Evolutionary conservation across 129 eudicot species (phyloP), one percentile per base, ranked within the genome.

Genomic region (Flaveria brownii): DNA sequence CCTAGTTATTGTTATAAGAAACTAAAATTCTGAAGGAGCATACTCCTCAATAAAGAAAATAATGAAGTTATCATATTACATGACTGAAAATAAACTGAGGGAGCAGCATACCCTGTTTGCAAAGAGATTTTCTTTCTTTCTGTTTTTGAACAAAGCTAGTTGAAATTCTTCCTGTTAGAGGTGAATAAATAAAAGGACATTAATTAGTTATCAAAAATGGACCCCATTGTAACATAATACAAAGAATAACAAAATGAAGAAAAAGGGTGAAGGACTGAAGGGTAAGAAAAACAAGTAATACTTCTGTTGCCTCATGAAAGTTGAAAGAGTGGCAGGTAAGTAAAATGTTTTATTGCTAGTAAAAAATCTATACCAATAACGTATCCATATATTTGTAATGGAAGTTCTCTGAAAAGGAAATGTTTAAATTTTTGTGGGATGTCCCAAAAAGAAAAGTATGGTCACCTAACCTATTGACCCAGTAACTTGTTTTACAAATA

Each of bases 91-190:
- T 45, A 25, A 77, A 54, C 6, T 20, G 45, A 30, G 20, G 43
- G 74, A 76, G 59, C 72, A 78, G 16, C 90, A 75, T 89, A 94
- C 99, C 93, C 99, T 85, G 65, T 94, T 94, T 23, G 99, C 99
- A 78, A 94, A 94, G 16, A 94, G 88, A 76, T 89, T 94, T 77
- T 94, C 99, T 65, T 88, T 94, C 86, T 94, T 91, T 75, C 85
- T 86, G 86, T 94, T 94, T 88, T 91, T 91, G 82, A 94, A 94
- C 78, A 94, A 73, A 42, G 99, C 99, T 87, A 94, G 81, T 74
- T 91, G 99, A 70, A 94, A 89, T 74, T 94, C 99, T 87, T 94
- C 99, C 99, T 94, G 96, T 80, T 43, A 23, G 28, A 15, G 18
- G 50, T 17, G 25, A 28, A 61, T 26, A 39, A 18, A 16, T 46